Evolutionary conservation across 176 grass and related monocot genomes (phyloP), one percentile per base, ranked within the genome.

Genomic region (Oryza meyeriana): DNA sequence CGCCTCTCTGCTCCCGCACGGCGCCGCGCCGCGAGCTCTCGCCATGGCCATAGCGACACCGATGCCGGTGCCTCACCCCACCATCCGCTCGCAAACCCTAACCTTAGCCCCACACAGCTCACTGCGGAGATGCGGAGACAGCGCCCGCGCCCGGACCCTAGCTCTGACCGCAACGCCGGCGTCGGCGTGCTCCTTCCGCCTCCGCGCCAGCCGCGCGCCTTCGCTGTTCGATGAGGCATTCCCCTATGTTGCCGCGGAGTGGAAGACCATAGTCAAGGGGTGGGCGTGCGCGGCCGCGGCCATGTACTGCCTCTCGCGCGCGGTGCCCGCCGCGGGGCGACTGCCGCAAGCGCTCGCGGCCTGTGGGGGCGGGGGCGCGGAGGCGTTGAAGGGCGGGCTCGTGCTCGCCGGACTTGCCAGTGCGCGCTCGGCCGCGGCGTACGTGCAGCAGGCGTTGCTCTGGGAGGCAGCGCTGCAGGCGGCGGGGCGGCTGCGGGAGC

Each of bases 371-470:
- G 80, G 35, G 2, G 81, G 34, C 4, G 42, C n/a, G 26, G 39
- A 50, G 38, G 64, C 67, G 64, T 40, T 73, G 1, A 84, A 48
- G 75, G 86, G 75, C n/a, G 87, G 82, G 4, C 22, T 86, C 64
- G 30, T 22, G 20, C 74, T 93, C 20, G 82, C 83, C 0, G 78
- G 64, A 20, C 64, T 96, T 9, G 77, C 75, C 32, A 79, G 70
- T 8, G 85, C 75, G 28, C 83, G 83, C 67, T 84, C 83, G 45
- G 88, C 50, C 14, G 78, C 93, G 12, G 8, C 67, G 20, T 93
- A 87, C 78, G 70, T 88, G 79, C 94, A 96, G 62, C 88, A 91
- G 61, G 88, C 85, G 36, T 68, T 93, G 34, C 88, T 96, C 75
- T 96, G 87, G 90, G 88, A 96, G 61, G 90, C 93, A 22, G 79